phyloP scores from a whole-genome alignment of 306 rosid genomes.

The Sindora glabra region DNA sequence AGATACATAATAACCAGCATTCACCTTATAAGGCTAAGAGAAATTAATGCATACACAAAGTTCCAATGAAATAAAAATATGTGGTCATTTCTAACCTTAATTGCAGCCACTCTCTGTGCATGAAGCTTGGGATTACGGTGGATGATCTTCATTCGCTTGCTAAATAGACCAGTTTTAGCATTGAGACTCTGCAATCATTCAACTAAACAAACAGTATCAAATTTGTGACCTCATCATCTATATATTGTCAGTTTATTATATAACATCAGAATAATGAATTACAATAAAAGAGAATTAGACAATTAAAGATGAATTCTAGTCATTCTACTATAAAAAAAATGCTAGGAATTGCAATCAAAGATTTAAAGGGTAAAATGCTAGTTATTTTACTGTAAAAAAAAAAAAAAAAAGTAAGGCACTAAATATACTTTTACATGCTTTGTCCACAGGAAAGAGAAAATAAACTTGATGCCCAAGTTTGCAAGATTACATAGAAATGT shows the following conservation, averaged over 20 bases:
- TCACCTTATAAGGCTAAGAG: not conserved
- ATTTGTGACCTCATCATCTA: constrained; percentile 24
- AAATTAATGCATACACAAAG: not conserved
- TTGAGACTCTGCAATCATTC: constrained; percentile 93
- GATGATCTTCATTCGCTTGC: constrained; percentile 95
- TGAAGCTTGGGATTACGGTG: constrained; percentile 79
- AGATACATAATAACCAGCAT: not conserved
- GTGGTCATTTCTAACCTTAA: constrained; percentile 59
- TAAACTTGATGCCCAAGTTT: not conserved
- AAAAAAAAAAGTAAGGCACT: too few relatives aligned
- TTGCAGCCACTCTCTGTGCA: constrained; percentile 93
- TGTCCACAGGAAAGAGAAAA: not conserved
- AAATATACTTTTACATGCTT: not conserved
- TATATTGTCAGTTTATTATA: not conserved
- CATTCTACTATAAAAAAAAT: too few relatives aligned
- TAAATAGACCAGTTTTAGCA: constrained; percentile 92
- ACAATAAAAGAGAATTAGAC: not conserved
- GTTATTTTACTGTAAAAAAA: too few relatives aligned
- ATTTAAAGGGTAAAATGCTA: too few relatives aligned
- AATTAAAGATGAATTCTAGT: too few relatives aligned
- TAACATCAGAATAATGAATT: not conserved
- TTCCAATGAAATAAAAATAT: not conserved
- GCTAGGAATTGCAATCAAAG: too few relatives aligned
- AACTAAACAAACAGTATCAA: constrained; percentile 70
- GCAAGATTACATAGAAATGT: not conserved